Evolutionary conservation across 805 yeast species (phyloP).

Genomic region (Kodamaea jinghongensis): DNA sequence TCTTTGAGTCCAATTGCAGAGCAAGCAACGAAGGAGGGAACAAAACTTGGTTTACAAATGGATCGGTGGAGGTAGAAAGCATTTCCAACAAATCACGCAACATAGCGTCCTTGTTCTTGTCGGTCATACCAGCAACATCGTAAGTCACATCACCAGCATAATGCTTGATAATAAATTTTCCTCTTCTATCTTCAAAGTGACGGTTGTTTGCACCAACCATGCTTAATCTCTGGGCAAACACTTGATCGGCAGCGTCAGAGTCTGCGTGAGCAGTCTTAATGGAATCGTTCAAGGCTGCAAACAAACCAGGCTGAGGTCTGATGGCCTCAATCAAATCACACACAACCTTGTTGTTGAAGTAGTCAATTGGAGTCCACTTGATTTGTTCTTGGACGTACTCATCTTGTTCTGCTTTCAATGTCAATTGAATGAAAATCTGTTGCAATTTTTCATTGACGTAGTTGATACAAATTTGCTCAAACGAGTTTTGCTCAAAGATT

Average conservation of each 20-base stretch:
- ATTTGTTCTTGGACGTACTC: slow-evolving; percentile 94
- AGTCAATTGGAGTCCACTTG: slow-evolving; percentile 96
- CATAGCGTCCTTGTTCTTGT: slow-evolving; percentile 93
- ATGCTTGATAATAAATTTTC: slow-evolving; percentile 87
- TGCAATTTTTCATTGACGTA: slow-evolving; percentile 94
- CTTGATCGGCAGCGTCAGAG: slow-evolving; percentile 93
- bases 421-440: slow-evolving; percentile 93
- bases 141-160: slow-evolving; percentile 98
- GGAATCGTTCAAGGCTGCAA: slow-evolving; percentile 95
- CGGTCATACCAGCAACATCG: slow-evolving; percentile 87
- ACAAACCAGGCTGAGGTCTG: slow-evolving; percentile 89
- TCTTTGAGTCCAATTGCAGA: slow-evolving; percentile 52
- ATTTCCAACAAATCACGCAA: slow-evolving; percentile 83
- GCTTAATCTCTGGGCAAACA: slow-evolving; percentile 87
- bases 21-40: slow-evolving; percentile 40
- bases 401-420: slow-evolving; percentile 95
- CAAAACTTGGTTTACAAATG: slow-evolving; percentile 57
- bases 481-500: slow-evolving; percentile 90
- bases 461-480: slow-evolving; percentile 93
- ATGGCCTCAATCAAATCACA: slow-evolving; percentile 93
- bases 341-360: slow-evolving; percentile 92
- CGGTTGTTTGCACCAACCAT: slow-evolving; percentile 73
- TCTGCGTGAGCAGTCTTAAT: slow-evolving; percentile 99
- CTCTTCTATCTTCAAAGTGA: slow-evolving; percentile 84
- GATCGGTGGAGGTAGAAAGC: slow-evolving; percentile 66